phyloP scores from a whole-genome alignment of 129 eudicot species.

The Smallanthus sonchifolius region DNA sequence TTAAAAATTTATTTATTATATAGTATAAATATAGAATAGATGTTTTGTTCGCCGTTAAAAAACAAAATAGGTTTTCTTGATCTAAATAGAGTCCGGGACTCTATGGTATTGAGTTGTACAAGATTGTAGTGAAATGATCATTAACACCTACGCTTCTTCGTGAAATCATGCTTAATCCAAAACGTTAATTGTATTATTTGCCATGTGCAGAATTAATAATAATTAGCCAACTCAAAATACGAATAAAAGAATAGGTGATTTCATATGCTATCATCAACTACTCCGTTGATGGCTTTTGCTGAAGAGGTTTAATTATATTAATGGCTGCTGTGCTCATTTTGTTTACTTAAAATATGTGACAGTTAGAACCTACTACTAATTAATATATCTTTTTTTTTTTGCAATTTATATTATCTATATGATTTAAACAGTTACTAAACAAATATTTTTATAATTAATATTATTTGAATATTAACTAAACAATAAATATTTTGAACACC shows the following conservation, averaged over 20 bases:
- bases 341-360: not conserved
- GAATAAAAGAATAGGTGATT: not conserved
- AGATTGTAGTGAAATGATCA: not conserved
- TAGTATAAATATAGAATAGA: no score
- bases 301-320: not conserved
- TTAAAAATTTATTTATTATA: no score
- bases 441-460: no score
- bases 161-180: no score
- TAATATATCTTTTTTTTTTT: no score
- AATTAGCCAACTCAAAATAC: not conserved
- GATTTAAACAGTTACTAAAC: not conserved
- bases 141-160: not conserved
- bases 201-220: not conserved
- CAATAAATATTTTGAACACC: no score
- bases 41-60: no score
- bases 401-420: not conserved
- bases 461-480: no score
- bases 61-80: no score
- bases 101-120: no score
- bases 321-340: not conserved
- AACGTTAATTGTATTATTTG: not conserved
- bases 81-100: no score
- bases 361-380: not conserved
- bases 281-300: not conserved
- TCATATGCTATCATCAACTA: conserved; percentile 7